These are phyloP conservation scores for Corylus avellana DNA, from an alignment of 306 rosid species.

Conservation along the genomic window DNA sequence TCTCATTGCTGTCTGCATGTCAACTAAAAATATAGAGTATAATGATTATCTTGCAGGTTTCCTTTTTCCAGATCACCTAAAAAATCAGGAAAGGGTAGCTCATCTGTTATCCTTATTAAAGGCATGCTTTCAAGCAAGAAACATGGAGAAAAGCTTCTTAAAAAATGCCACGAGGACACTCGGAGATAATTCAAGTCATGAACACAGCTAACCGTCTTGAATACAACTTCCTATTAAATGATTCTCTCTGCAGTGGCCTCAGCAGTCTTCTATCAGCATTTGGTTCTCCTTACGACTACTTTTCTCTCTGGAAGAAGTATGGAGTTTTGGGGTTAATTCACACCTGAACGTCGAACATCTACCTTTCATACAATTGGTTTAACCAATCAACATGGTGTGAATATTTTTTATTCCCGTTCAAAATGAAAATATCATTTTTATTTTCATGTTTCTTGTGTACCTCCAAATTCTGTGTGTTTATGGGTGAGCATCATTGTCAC, in stretches of 20 bases:
- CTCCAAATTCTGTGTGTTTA: neutral
- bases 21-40: constrained; percentile 9
- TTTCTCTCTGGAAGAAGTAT: constrained; percentile 4
- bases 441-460: neutral
- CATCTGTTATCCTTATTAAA: constrained; percentile 44
- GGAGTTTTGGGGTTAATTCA: constrained; percentile 6
- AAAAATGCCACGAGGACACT: constrained; percentile 23
- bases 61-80: constrained; percentile 37
- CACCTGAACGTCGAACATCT: constrained; percentile 11
- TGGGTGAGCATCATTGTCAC: neutral
- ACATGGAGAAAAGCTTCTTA: constrained; percentile 40
- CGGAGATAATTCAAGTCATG: constrained; percentile 36
- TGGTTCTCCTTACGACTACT: constrained; percentile 9
- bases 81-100: constrained; percentile 41
- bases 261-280: constrained; percentile 17
- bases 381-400: neutral
- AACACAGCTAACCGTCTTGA: constrained; percentile 17
- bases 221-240: constrained; percentile 20
- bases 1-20: constrained; percentile 2
- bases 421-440: neutral
- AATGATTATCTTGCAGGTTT: constrained; percentile 41
- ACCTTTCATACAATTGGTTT: neutral
- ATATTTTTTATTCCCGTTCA: neutral
- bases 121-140: constrained; percentile 34
- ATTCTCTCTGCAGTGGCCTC: constrained; percentile 10